Base-by-base conservation (phyloP, 257 asterid species). In the Pogostemon cablin region DNA sequence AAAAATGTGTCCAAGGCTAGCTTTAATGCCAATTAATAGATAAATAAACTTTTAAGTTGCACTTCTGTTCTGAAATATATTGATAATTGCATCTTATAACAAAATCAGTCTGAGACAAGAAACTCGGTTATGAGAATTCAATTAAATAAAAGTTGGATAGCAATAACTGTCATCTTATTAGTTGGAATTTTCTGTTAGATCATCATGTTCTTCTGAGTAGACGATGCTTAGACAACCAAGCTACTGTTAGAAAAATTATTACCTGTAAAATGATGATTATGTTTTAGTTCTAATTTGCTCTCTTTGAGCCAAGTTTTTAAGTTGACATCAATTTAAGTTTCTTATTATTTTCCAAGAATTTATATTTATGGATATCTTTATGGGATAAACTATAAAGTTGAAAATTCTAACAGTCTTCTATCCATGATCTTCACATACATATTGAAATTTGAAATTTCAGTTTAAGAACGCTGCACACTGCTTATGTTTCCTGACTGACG, bases 161-260 rank as follows among this genome's bases (percentile, higher is more conserved):
- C 42, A 2, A 42, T 70, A 56, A 43, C 8, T 44, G 53, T 55
- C 3, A 9, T 10, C 35, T 77, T 34, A 60, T 62, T 41, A 55
- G 60, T 67, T 73, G 34, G 43, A 37, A 48, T 49, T 66, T 66
- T 70, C 39, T 46, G 59, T 37, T 55, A 66, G 56, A 65, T 62
- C 11, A 11, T 46, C 4, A 47, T 12, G 37, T 60, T 32, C 41
- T 57, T 74, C 52, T 53, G 40, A 72, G 1, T 55, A 63, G 77
- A 69, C 65, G 25, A 7, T 20, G 25, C 25, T 20, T 46, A 46
- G 50, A 46, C n/a, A 7, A n/a, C 9, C 47, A 10, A 11, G 42
- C 37, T 52, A 32, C 17, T 9, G 42, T 60, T 35, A 44, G 4
- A 54, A 63, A 40, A 35, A 41, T 42, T 58, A 62, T 54, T 44